Conservation (phyloP, 2,329 filamentous ascomycete species). For the Tothia fuscella region DNA sequence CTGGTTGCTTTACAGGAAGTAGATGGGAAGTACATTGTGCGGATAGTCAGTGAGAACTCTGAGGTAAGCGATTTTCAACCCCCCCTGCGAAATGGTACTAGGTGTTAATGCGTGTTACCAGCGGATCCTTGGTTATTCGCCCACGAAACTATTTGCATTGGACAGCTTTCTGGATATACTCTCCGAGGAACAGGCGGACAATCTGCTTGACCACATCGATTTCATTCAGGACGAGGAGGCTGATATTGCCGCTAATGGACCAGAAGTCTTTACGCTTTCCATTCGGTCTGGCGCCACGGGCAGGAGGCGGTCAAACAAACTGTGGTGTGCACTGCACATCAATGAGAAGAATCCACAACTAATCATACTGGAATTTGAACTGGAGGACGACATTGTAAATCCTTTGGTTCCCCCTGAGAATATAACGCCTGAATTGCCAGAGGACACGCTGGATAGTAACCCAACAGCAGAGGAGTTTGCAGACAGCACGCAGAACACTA, state of each 20-base stretch:
- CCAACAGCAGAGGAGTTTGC: conserved; percentile 63
- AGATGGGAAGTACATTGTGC: conserved; percentile 56
- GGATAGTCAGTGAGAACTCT: conserved; percentile 73
- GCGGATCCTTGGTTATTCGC: conserved; percentile 62
- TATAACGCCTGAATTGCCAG: conserved; percentile 47
- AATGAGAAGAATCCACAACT: conserved; percentile 55
- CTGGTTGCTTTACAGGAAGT: conserved; percentile 58
- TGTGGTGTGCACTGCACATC: conserved; percentile 83
- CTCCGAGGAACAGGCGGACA: conserved; percentile 72
- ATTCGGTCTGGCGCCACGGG: conserved; percentile 55
- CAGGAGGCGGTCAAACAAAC: conserved; percentile 45
- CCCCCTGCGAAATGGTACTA: too few species aligned
- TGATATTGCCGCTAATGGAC: conserved; percentile 63
- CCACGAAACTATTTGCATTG: conserved; percentile 61
- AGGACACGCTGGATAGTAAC: conserved; percentile 61
- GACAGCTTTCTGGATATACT: conserved; percentile 73
- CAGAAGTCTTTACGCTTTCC: conserved; percentile 73
- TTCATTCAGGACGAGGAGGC: conserved; percentile 76
- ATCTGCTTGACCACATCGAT: conserved; percentile 73
- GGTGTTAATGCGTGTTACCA: too few species aligned
- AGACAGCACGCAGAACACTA: conserved; percentile 64
- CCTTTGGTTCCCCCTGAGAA: conserved; percentile 53
- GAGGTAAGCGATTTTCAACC: too few species aligned
- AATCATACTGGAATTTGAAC: conserved; percentile 78
- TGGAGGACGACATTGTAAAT: conserved; percentile 61